phyloP scores from a whole-genome alignment of 441 rosid genomes.

The Isatis lusitanica region DNA sequence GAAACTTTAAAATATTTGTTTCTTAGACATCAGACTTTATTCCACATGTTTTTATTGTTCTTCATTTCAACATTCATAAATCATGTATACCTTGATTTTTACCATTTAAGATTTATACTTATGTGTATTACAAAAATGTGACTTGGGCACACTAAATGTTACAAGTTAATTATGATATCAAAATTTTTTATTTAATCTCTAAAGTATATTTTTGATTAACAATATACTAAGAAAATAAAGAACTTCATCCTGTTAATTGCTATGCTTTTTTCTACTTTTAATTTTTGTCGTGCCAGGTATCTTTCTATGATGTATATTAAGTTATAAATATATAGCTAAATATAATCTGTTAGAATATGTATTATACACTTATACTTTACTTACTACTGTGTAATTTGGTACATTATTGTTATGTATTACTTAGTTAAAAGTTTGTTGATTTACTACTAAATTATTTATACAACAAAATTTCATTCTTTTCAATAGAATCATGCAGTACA shows the following conservation, averaged over 20 bases:
- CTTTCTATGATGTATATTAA: no score
- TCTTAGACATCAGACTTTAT: neutral
- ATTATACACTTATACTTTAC: neutral
- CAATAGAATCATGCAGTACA: neutral
- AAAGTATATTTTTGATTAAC: neutral
- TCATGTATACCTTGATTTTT: neutral
- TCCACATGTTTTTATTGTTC: neutral
- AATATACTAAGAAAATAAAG: neutral
- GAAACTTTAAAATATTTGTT: neutral
- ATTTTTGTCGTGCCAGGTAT: neutral
- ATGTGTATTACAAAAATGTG: constrained; percentile 6
- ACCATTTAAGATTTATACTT: neutral
- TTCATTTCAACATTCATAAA: neutral
- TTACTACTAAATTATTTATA: neutral
- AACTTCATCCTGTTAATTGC: neutral
- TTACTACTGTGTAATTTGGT: neutral
- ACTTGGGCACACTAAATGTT: neutral
- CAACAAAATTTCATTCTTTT: neutral
- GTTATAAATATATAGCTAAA: no score
- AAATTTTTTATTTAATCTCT: neutral
- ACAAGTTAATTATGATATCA: neutral
- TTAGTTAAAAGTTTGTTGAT: neutral
- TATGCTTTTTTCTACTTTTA: neutral
- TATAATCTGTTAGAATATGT: neutral
- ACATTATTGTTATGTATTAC: neutral